Percentiles rank a stretch among this genome's conserved stretches.
Evolutionary conservation across 257 asterid genomes (phyloP).

Genomic region (Salvia splendens): DNA sequence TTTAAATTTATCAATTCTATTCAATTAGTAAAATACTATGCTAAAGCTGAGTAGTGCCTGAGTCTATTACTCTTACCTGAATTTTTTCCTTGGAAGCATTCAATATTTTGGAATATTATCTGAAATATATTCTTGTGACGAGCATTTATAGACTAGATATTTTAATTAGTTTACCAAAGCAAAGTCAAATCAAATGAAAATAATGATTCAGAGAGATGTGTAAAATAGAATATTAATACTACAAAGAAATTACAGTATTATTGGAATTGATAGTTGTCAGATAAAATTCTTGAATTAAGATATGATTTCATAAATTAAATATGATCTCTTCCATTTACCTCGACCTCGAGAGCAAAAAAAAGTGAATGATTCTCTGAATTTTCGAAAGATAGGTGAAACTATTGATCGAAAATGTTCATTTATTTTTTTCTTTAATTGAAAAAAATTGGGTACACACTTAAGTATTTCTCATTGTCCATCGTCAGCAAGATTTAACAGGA

Average conservation of each 20-base stretch:
- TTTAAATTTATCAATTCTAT: neutral
- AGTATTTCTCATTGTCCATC: too few relatives aligned
- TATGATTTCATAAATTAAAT: slow-evolving; percentile 12
- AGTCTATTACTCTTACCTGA: neutral
- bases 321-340: neutral
- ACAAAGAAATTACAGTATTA: neutral
- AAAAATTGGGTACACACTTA: too few relatives aligned
- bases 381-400: slow-evolving; percentile 14
- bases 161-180: slow-evolving; percentile 5
- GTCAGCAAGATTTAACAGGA: too few relatives aligned
- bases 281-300: slow-evolving; percentile 12
- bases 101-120: slow-evolving; percentile 1
- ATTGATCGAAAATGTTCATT: slow-evolving; percentile 3
- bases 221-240: too few relatives aligned
- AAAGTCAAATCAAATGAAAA: neutral
- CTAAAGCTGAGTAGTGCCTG: neutral
- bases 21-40: neutral
- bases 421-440: too few relatives aligned
- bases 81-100: slow-evolving; percentile 1
- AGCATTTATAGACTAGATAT: neutral
- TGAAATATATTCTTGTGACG: neutral
- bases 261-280: slow-evolving; percentile 2
- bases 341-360: slow-evolving; percentile 5
- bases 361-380: slow-evolving; percentile 5
- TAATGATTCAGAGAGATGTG: neutral